Evolutionary conservation across 2,329 filamentous ascomycete genomes (phyloP).

Genomic region (Gyromitra esculenta): DNA sequence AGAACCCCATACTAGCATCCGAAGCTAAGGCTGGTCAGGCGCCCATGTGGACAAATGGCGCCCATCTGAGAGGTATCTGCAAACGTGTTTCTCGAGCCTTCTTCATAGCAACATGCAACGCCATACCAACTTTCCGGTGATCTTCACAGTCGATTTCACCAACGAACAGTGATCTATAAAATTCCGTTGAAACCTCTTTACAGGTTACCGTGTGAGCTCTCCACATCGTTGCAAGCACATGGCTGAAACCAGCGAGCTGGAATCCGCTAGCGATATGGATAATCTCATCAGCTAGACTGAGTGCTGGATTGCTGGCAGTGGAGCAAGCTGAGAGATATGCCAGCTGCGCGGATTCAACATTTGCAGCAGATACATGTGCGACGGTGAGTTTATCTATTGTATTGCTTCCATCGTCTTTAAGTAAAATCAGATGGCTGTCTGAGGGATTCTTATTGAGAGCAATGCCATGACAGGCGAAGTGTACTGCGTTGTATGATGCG

Average conservation of each 20-base stretch:
- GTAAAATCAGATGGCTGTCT: conserved; percentile 35
- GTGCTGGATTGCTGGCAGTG: conserved; percentile 58
- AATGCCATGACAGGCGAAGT: conserved; percentile 44
- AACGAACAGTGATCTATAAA: conserved; percentile 55
- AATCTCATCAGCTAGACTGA: conserved; percentile 59
- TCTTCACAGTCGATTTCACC: conserved; percentile 23
- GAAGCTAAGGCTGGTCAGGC: conserved; percentile 37
- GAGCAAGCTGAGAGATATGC: conserved; percentile 60
- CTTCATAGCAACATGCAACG: conserved; percentile 45
- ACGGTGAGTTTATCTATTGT: conserved; percentile 15
- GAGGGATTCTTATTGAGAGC: conserved; percentile 18
- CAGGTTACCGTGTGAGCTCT: conserved; percentile 55
- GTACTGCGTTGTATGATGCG: not conserved
- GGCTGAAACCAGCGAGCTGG: conserved; percentile 60
- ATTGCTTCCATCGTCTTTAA: not conserved
- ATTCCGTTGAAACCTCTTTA: conserved; percentile 55
- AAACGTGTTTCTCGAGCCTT: conserved; percentile 35
- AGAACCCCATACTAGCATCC: not conserved
- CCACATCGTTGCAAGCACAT: conserved; percentile 60
- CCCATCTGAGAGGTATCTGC: conserved; percentile 52
- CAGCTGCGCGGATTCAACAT: conserved; percentile 20
- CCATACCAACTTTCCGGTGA: conserved; percentile 34
- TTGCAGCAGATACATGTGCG: not conserved
- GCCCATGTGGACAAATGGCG: conserved; percentile 56
- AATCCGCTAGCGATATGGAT: conserved; percentile 60